A percentile compares a stretch with the other conserved stretches of the same genome.
These are phyloP conservation scores for Cladosporium sp. DNA, from an alignment of 2,329 filamentous ascomycete species.

Conservation along the genomic window DNA sequence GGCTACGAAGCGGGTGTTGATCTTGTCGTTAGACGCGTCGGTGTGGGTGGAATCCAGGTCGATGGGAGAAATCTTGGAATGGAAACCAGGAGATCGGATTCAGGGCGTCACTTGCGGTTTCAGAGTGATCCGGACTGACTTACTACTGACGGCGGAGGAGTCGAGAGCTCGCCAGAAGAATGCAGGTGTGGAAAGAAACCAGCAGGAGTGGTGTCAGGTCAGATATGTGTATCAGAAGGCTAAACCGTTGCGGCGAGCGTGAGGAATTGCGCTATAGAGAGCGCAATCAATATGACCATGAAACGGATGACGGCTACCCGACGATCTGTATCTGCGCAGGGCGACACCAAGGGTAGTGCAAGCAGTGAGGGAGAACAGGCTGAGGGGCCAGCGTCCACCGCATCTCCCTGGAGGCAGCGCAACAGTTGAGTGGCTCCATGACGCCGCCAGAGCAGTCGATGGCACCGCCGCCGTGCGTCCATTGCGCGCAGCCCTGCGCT, in stretches of 20 bases:
- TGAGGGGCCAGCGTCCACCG: constrained; percentile 14
- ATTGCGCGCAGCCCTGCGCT: constrained; percentile 22
- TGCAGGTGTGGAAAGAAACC: constrained; percentile 14
- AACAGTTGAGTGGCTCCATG: constrained; percentile 27
- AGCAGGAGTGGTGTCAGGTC: constrained; percentile 14
- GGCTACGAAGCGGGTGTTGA: constrained; percentile 4
- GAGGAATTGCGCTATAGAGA: constrained; percentile 14
- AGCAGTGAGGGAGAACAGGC: constrained; percentile 16
- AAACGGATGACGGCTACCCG: constrained; percentile 17
- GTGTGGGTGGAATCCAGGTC: constrained; percentile 28
- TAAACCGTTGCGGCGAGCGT: constrained; percentile 13
- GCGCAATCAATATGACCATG: constrained; percentile 14
- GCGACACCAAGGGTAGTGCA: constrained; percentile 9
- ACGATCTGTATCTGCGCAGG: constrained; percentile 17
- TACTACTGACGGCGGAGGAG: constrained; percentile 13
- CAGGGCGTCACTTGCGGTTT: constrained; percentile 20
- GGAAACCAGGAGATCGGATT: constrained; percentile 26
- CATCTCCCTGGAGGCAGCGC: constrained; percentile 9
- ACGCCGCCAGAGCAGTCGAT: constrained; percentile 26
- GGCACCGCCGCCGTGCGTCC: constrained; percentile 31
- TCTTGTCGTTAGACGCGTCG: constrained; percentile 13
- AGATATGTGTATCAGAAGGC: constrained; percentile 15
- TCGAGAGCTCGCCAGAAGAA: constrained; percentile 11
- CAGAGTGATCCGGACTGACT: constrained; percentile 11
- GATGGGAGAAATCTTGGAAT: constrained; percentile 25